Percentiles rank a stretch among this genome's conserved stretches.
Evolutionary conservation across 2,329 filamentous ascomycete genomes (phyloP).

Genomic region (Penicillium brasilianum): DNA sequence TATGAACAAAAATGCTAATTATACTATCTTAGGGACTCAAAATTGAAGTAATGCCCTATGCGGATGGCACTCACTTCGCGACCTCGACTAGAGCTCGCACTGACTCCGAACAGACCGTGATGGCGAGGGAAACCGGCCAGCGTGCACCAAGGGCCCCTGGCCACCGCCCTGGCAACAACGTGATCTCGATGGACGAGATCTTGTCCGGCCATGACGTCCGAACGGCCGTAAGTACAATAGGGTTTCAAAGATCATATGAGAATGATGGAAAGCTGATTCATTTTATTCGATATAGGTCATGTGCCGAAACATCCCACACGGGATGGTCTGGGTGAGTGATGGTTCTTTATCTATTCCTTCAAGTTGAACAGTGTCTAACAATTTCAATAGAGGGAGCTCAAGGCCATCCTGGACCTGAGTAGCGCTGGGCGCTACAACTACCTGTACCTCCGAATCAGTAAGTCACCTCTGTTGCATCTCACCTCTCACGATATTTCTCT

Average conservation of each 20-base stretch:
- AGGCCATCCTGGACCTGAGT: conserved; percentile 76
- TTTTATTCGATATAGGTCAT: conserved; percentile 67
- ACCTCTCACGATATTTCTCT: background rate
- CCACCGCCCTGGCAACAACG: background rate
- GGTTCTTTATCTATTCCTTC: background rate
- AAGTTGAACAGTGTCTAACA: conserved; percentile 23
- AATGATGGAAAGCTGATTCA: conserved; percentile 10
- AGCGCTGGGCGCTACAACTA: conserved; percentile 89
- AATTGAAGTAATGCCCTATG: conserved; percentile 10
- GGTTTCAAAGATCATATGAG: background rate
- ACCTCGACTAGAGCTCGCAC: background rate
- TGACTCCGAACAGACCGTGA: background rate
- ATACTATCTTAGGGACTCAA: conserved; percentile 7
- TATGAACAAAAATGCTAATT: background rate
- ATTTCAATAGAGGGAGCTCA: conserved; percentile 65
- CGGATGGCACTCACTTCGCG: background rate
- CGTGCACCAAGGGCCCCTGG: background rate
- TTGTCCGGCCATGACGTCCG: conserved; percentile 5
- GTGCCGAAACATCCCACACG: conserved; percentile 92
- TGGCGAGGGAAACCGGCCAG: background rate
- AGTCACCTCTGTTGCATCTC: conserved; percentile 20
- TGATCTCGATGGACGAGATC: conserved; percentile 3
- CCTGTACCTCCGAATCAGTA: conserved; percentile 85
- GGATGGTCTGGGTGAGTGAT: conserved; percentile 65
- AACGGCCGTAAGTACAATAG: conserved; percentile 9